Conservation (phyloP, 768 basidiomycete genomes). For the Termitomyces sp. region DNA sequence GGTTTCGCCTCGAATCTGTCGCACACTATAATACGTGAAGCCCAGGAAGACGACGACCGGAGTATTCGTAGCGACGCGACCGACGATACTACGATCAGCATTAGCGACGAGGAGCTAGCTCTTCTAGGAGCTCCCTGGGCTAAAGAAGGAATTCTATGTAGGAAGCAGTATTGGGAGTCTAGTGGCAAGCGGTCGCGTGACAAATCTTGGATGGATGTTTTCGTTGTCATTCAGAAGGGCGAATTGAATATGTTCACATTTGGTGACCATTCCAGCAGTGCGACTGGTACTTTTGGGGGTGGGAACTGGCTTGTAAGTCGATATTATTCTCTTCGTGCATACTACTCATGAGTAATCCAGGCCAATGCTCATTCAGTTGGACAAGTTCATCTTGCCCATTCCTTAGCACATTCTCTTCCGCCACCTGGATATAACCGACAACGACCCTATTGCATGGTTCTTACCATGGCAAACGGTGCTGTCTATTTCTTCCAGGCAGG, state of each 20-base stretch:
- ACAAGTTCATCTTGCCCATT: slow-evolving; percentile 80
- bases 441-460: slow-evolving; percentile 91
- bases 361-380: slow-evolving; percentile 84
- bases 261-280: slow-evolving; percentile 64
- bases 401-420: slow-evolving; percentile 80
- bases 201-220: slow-evolving; percentile 91
- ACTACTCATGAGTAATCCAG: slow-evolving; percentile 30
- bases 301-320: slow-evolving; percentile 95
- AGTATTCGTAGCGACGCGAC: slow-evolving; percentile 64
- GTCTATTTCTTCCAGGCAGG: slow-evolving; percentile 99
- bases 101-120: slow-evolving; percentile 93
- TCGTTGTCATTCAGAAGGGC: slow-evolving; percentile 93
- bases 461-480: slow-evolving; percentile 82
- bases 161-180: slow-evolving; percentile 93
- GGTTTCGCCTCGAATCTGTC: slow-evolving; percentile 96
- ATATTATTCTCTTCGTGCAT: neutral
- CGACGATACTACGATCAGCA: slow-evolving; percentile 70
- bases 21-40: slow-evolving; percentile 93
- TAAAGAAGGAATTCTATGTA: slow-evolving; percentile 93
- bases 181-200: slow-evolving; percentile 79
- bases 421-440: slow-evolving; percentile 89
- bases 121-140: slow-evolving; percentile 97
- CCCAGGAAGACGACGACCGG: slow-evolving; percentile 83
- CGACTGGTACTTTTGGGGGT: slow-evolving; percentile 73
- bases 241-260: slow-evolving; percentile 96